Percentiles rank a stretch among this genome's conserved stretches.
Evolutionary conservation across 1,139 yeast species (phyloP).

Genomic region (Debaryomyces coudertii): DNA sequence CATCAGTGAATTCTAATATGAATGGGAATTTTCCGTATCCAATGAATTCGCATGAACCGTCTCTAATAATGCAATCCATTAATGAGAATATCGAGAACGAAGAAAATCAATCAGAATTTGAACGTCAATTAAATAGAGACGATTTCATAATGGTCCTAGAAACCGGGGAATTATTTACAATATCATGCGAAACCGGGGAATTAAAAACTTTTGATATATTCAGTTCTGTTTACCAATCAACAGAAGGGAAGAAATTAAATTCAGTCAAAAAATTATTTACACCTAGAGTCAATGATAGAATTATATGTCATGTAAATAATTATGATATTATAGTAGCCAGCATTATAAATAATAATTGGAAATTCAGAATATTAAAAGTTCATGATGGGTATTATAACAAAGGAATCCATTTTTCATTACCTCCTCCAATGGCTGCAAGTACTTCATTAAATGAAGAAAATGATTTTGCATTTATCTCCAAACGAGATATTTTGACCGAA

Average conservation of each 20-base stretch:
- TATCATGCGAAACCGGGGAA: conserved; percentile 53
- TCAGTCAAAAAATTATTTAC: conserved; percentile 62
- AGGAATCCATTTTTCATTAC: conserved; percentile 2
- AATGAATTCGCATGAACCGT: conserved; percentile 11
- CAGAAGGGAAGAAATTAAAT: conserved; percentile 31
- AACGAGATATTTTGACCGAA: conserved; percentile 1
- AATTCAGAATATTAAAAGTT: conserved; percentile 51
- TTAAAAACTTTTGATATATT: conserved; percentile 31
- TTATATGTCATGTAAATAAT: conserved; percentile 57
- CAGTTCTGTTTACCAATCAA: conserved; percentile 25
- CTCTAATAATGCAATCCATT: conserved; percentile 14
- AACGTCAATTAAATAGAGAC: conserved; percentile 22
- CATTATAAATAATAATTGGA: conserved; percentile 69
- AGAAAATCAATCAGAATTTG: conserved; percentile 11
- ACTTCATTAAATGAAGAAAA: conserved; percentile 18
- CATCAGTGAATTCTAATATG: conserved; percentile 24
- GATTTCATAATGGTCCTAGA: conserved; percentile 41
- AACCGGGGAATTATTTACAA: conserved; percentile 50
- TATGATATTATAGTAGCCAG: conserved; percentile 65
- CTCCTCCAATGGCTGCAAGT: conserved; percentile 21
- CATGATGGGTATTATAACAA: conserved; percentile 52
- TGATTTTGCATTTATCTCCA: conserved; percentile 21
- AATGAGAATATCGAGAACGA: conserved; percentile 13
- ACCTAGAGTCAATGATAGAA: conserved; percentile 74
- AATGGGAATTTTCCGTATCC: conserved; percentile 43